Base-by-base conservation (phyloP, 768 basidiomycete genomes). In the Suillus ampliporus region DNA sequence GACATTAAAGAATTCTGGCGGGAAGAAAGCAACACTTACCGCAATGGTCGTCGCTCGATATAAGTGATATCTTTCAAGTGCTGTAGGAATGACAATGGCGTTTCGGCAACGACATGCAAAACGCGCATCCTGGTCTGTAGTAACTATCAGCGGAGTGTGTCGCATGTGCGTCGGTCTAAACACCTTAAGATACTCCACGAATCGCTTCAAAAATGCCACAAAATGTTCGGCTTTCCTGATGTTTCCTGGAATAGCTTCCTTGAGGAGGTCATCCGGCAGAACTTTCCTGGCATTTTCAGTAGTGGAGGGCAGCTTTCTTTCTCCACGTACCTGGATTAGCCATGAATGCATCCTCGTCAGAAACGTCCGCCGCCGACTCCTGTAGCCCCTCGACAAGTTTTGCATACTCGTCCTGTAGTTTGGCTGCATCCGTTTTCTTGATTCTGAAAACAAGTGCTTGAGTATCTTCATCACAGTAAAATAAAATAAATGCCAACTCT, bases 201-300 rank as follows among this genome's bases (percentile, higher is more conserved):
- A 97, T 58, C 97, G 89, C 76, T 97, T 98, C 64, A 99, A 78
- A 79, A 99, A 99, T 0, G 97, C 97, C 17, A 98, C 94, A 69
- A 99, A 99, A 78, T 99, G 97, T 72, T 99, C 97, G 0, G 97
- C 97, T 75, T 99, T 97, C 51, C 97, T 85, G 63, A 99, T 99
- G 70, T 99, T 99, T 13, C 97, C 97, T 37, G 97, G 97, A 54
- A 99, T 85, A 7, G 97, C 97, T 78, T 99, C 97, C 58, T 89
- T 90, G 52, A 99, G 81, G 52, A 99, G 85, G 74, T 99, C 97
- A 62, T 96, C 94, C 23, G 97, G 97, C 2, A 99, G 81, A 35
- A 94, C 95, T 95, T 64, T 11, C n/a, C 60, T 56, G 17, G 38
- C 21, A 60, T 63, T 40, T 58, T 63, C 57, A 28, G 64, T 38